Percentiles rank a stretch among this genome's conserved stretches.
Conservation (phyloP, 495 filamentous ascomycete species). For the Penicillium bialowiezense region DNA sequence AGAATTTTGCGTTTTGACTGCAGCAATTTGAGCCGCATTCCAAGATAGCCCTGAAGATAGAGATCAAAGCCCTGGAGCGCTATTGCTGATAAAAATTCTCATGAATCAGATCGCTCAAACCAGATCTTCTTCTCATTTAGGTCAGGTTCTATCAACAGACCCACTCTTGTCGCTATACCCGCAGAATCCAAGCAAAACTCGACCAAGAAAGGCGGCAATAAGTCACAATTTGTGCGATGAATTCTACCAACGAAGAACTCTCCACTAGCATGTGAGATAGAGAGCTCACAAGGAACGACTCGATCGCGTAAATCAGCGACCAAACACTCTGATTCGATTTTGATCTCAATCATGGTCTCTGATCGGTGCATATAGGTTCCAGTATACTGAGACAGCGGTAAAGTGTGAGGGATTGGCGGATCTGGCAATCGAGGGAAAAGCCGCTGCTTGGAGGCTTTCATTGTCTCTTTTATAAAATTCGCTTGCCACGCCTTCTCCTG, state of each 20-base stretch:
- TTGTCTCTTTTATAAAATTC: background rate
- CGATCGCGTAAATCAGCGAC: conserved; percentile 5
- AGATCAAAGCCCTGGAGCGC: no score
- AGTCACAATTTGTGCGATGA: background rate
- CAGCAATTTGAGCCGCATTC: no score
- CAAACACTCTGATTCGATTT: background rate
- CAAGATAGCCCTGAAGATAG: no score
- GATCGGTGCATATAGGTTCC: conserved; percentile 14
- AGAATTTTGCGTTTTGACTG: no score
- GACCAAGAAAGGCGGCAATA: conserved; percentile 10
- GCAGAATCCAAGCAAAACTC: conserved; percentile 37
- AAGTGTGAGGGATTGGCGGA: conserved; percentile 11
- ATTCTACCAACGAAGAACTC: conserved; percentile 15
- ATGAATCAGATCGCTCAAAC: no score
- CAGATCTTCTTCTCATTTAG: conserved; percentile 18
- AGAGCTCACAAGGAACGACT: background rate
- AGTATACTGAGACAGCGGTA: conserved; percentile 12
- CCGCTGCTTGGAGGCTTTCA: conserved; percentile 1
- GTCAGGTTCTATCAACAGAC: conserved; percentile 24
- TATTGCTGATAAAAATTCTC: no score
- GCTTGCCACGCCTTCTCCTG: conserved; percentile 2
- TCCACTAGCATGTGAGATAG: conserved; percentile 10
- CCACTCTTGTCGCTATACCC: conserved; percentile 30
- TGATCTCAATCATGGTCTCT: conserved; percentile 2
- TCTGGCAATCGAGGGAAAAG: conserved; percentile 11